Evolutionary conservation across 306 rosid species (phyloP), one percentile per base, ranked within the genome.

Genomic region (Cicer judaicum): DNA sequence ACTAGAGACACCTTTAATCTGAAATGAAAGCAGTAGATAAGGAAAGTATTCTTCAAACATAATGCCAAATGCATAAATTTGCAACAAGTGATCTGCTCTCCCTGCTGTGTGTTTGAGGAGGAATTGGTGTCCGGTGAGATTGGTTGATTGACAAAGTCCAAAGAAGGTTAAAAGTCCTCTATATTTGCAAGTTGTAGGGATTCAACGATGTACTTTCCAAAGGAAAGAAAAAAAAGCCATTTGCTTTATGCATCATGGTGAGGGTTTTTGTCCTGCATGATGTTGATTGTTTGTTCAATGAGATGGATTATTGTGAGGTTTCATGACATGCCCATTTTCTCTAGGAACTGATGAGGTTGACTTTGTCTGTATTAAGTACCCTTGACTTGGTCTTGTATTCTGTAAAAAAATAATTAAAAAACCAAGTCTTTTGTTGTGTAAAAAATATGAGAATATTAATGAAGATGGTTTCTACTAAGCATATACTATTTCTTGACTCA

Each of bases 1-100:
- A 29, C 36, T 5, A 29, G 36, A 29, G 5, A 24, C 34, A 29
- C 36, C 36, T 29, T 29, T 29, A 29, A 29, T 29, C 5, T 29
- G 5, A 29, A 29, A 3, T 29, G 36, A 29, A 29, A 29, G 36
- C 5, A 5, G 5, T 29, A 29, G 36, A 76, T 43, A 19, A 44
- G 48, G 56, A 41, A 65, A 61, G 21, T 24, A 29, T 55, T 18
- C 40, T 65, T 65, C 39, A 65, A 65, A 53, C 10, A 39, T 64
- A 64, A 64, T 64, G 6, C 8, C 52, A 18, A 21, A 11, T 66
- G 47, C 19, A 44, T 66, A 41, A 7, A 21, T 48, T 48, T 66
- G 55, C 55, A 44, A 11, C 55, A 65, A 64, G 16, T 7, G 40
- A 19, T 13, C 10, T 43, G 6, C 5, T 66, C 55, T 66, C 41